Evolutionary conservation across 2,329 filamentous ascomycete genomes (phyloP).

Genomic region (Pseudofabraea citricarpa): DNA sequence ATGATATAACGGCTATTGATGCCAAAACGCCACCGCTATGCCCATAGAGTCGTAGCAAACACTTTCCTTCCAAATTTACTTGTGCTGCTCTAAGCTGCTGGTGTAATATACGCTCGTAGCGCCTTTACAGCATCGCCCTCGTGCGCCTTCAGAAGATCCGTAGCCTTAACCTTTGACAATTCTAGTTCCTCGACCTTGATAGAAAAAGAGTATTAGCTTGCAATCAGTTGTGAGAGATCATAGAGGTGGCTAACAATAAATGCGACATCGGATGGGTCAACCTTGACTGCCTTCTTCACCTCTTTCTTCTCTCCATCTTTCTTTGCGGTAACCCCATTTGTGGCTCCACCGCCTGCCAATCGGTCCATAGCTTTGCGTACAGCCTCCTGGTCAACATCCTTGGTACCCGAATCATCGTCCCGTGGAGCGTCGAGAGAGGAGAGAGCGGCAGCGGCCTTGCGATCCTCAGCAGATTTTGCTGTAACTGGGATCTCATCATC

Average conservation of each 20-base stretch:
- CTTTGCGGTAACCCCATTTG: conserved; percentile 29
- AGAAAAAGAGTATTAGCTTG: conserved; percentile 8
- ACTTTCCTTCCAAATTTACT: not conserved
- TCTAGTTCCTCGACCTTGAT: conserved; percentile 67
- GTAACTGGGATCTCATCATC: conserved; percentile 47
- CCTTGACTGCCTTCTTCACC: conserved; percentile 59
- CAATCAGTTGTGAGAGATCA: not conserved
- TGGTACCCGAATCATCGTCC: conserved; percentile 38
- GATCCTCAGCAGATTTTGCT: conserved; percentile 68
- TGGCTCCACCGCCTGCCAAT: conserved; percentile 36
- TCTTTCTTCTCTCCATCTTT: conserved; percentile 45
- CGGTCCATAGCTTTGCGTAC: conserved; percentile 68
- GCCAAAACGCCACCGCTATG: conserved; percentile 18
- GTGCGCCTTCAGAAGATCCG: conserved; percentile 66
- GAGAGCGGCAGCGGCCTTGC: conserved; percentile 69
- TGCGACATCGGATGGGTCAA: conserved; percentile 66
- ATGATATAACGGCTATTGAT: not conserved
- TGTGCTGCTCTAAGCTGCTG: conserved; percentile 11
- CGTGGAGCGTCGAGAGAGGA: conserved; percentile 53
- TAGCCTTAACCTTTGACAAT: conserved; percentile 65
- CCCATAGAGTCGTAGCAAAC: conserved; percentile 5
- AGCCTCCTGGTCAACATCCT: conserved; percentile 62
- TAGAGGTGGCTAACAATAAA: conserved; percentile 51
- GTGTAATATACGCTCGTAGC: conserved; percentile 53
- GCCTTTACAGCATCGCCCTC: conserved; percentile 67